A percentile compares a stretch with the other conserved stretches of the same genome.
Conservation (phyloP, 164 flowering plant genomes). For the Tinospora cordifolia region DNA sequence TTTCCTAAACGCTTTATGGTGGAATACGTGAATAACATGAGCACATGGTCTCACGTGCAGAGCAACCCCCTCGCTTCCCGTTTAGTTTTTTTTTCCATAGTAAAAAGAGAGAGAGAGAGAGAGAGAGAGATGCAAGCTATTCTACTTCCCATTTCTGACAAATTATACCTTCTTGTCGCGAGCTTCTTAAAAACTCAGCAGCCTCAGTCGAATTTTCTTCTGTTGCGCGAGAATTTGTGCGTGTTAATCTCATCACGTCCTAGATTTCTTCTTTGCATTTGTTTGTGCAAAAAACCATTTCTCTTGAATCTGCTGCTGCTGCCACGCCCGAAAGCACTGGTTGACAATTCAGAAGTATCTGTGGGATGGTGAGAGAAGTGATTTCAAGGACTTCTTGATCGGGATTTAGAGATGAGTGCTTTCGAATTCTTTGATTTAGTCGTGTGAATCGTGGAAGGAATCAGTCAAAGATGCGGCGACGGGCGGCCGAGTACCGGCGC, state of each 20-base stretch:
- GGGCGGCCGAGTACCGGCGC: conserved; percentile 87
- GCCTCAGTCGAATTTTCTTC: not conserved
- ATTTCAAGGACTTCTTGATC: conserved; percentile 7
- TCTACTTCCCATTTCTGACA: not conserved
- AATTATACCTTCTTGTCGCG: not conserved
- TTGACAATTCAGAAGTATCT: not conserved
- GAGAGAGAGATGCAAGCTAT: not conserved
- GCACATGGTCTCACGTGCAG: conserved; percentile 6
- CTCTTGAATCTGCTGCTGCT: not conserved
- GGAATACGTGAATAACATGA: not conserved
- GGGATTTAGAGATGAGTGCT: conserved; percentile 24
- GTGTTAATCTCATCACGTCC: not conserved
- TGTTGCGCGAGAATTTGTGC: not conserved
- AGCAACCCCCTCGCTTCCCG: not conserved
- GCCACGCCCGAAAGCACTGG: not conserved
- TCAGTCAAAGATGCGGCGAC: conserved; percentile 56
- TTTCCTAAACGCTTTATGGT: not conserved
- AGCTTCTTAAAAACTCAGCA: not conserved
- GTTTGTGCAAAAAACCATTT: not conserved
- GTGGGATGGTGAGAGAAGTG: conserved; percentile 3
- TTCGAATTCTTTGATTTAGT: conserved; percentile 25
- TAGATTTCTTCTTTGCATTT: not conserved
- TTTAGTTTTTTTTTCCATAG: not conserved
- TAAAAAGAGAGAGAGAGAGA: too few relatives aligned
- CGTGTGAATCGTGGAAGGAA: conserved; percentile 31